These are phyloP conservation scores for Coemansia sp. DNA, from an alignment of 192 early-diverging fungal genomes.

Conservation along the genomic window DNA sequence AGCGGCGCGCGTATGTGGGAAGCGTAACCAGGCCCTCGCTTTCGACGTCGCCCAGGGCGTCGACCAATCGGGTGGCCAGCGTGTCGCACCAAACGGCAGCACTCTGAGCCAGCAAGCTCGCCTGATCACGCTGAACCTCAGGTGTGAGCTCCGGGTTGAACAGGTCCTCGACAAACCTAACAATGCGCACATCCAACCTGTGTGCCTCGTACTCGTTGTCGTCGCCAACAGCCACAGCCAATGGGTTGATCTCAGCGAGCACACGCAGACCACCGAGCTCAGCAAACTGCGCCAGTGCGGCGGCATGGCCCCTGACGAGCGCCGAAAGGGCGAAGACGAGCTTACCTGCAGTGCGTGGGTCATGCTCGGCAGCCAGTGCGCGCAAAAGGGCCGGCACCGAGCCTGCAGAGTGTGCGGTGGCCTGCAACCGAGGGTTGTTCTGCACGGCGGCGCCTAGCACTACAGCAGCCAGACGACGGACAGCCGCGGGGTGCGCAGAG, in stretches of 20 bases:
- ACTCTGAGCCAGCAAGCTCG: constrained; percentile 8
- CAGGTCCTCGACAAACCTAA: constrained; percentile 42
- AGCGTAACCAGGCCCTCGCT: not conserved
- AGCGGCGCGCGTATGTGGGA: constrained; percentile 13
- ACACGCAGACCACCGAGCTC: constrained; percentile 23
- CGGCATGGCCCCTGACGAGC: constrained; percentile 37
- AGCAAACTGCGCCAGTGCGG: constrained; percentile 36
- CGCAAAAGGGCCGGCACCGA: constrained; percentile 24
- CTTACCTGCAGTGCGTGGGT: constrained; percentile 18
- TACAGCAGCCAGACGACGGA: constrained; percentile 50
- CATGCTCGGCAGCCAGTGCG: constrained; percentile 13
- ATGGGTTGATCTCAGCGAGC: constrained; percentile 17
- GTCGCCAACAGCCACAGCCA: not conserved
- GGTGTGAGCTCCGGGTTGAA: constrained; percentile 42
- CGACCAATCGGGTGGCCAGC: constrained; percentile 17
- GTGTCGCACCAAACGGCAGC: constrained; percentile 31
- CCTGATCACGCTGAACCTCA: not conserved
- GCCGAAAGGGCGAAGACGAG: constrained; percentile 47
- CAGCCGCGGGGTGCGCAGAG: constrained; percentile 9
- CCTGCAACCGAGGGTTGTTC: constrained; percentile 41
- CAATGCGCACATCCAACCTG: constrained; percentile 24
- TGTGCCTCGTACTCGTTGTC: constrained; percentile 12
- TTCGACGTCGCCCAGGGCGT: constrained; percentile 13
- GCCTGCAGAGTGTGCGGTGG: constrained; percentile 7
- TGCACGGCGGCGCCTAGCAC: constrained; percentile 59